phyloP scores from a whole-genome alignment of 345 rosid genomes.

The Viola odorata region DNA sequence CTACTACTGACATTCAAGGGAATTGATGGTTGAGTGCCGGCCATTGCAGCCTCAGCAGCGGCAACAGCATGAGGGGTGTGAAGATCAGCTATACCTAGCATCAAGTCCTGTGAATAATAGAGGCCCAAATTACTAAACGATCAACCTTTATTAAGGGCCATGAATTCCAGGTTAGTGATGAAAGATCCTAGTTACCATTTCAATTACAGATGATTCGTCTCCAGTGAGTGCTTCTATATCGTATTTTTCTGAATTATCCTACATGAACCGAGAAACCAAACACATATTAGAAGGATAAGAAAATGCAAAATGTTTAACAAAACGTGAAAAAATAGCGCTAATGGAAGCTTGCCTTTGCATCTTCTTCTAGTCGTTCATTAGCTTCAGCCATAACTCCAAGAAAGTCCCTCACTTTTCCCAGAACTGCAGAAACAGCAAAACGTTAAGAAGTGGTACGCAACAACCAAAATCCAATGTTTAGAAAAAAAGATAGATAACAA shows the following conservation, averaged over 20 bases:
- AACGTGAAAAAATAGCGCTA: neutral
- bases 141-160: neutral
- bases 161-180: neutral
- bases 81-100: conserved; percentile 91
- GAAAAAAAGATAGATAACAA: no score
- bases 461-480: no score
- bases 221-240: conserved; percentile 72
- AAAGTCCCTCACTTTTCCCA: conserved; percentile 67
- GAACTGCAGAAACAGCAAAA: conserved; percentile 31
- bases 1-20: conserved; percentile 24
- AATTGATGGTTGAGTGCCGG: conserved; percentile 29
- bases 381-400: conserved; percentile 68
- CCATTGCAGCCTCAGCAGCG: conserved; percentile 79
- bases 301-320: neutral
- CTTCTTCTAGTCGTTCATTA: conserved; percentile 50
- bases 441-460: neutral
- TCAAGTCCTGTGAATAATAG: conserved; percentile 51
- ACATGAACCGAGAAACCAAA: neutral
- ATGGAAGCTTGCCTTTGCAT: conserved; percentile 39
- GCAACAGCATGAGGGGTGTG: conserved; percentile 72
- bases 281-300: neutral
- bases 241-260: conserved; percentile 51
- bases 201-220: conserved; percentile 58
- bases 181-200: conserved; percentile 43
- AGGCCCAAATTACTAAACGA: neutral